Conservation (phyloP, 768 basidiomycete species). For the Suillus subalutaceus region DNA sequence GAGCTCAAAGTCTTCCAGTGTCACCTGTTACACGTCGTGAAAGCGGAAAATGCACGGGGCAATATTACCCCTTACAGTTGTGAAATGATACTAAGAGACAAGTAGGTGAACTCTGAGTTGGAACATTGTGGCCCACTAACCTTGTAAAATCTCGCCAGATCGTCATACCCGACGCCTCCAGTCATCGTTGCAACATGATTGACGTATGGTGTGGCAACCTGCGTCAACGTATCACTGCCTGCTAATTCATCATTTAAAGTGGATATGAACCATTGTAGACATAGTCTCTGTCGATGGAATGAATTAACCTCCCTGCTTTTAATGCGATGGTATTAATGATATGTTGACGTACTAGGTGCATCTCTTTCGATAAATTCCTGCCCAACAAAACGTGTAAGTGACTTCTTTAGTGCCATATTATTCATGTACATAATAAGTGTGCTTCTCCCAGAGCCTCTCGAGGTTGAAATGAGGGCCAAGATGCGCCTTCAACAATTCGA, state of each 20-base stretch:
- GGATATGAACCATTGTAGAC: conserved; percentile 40
- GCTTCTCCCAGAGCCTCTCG: conserved; percentile 50
- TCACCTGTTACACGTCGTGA: conserved; percentile 29
- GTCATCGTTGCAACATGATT: conserved; percentile 49
- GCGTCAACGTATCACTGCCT: not conserved
- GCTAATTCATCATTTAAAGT: conserved; percentile 7
- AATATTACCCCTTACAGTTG: conserved; percentile 23
- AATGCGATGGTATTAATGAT: not conserved
- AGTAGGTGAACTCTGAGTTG: not conserved
- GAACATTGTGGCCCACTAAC: conserved; percentile 21
- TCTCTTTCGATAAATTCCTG: conserved; percentile 45
- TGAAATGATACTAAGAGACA: conserved; percentile 40
- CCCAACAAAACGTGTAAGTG: conserved; percentile 9
- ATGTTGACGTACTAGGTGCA: conserved; percentile 36
- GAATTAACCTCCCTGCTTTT: not conserved
- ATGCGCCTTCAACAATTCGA: conserved; percentile 37
- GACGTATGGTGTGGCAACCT: conserved; percentile 46
- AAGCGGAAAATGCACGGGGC: not conserved
- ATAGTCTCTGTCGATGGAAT: conserved; percentile 38
- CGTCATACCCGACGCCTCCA: conserved; percentile 46
- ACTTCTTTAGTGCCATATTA: not conserved
- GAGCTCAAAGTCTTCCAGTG: conserved; percentile 43
- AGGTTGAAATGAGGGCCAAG: conserved; percentile 48
- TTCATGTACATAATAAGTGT: conserved; percentile 43
- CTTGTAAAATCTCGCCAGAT: conserved; percentile 50